These are phyloP conservation scores for Moniliophthora roreri DNA, from an alignment of 1,284 basidiomycete genomes.

Conservation along the genomic window DNA sequence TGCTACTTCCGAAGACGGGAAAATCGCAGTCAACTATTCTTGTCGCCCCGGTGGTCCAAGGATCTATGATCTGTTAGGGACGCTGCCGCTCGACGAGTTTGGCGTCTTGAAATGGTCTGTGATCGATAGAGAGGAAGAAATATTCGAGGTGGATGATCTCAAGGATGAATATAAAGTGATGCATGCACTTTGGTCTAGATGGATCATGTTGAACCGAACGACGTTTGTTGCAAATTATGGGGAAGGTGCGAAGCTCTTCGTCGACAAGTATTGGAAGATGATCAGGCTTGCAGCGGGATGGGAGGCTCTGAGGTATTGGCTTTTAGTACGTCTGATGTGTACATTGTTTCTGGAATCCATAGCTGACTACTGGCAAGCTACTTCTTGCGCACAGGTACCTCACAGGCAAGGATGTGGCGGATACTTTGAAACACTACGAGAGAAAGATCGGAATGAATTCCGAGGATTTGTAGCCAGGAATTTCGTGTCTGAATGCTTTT, in stretches of 20 bases:
- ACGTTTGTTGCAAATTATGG: constrained; percentile 55
- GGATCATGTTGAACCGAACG: constrained; percentile 62
- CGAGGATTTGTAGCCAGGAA: too few species aligned
- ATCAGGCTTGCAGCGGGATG: constrained; percentile 70
- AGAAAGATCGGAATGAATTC: constrained; percentile 38
- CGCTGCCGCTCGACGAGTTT: constrained; percentile 55
- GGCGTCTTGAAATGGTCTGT: constrained; percentile 68
- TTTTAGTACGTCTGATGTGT: constrained; percentile 47
- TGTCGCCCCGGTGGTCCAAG: constrained; percentile 64
- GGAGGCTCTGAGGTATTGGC: constrained; percentile 58
- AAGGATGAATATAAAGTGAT: constrained; percentile 74
- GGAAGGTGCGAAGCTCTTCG: constrained; percentile 49
- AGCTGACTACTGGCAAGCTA: constrained; percentile 31
- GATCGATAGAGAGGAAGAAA: constrained; percentile 68
- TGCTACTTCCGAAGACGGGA: constrained; percentile 42
- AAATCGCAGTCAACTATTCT: constrained; percentile 47
- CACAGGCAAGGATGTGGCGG: constrained; percentile 41
- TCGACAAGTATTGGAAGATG: constrained; percentile 59
- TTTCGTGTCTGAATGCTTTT: too few species aligned
- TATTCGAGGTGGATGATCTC: constrained; percentile 66
- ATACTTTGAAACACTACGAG: constrained; percentile 46
- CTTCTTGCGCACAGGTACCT: constrained; percentile 48
- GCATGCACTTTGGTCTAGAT: constrained; percentile 71
- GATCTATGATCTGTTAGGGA: constrained; percentile 62
- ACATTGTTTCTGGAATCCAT: neutral